phyloP scores from a whole-genome alignment of 768 basidiomycete species.

The Lactarius deliciosus region DNA sequence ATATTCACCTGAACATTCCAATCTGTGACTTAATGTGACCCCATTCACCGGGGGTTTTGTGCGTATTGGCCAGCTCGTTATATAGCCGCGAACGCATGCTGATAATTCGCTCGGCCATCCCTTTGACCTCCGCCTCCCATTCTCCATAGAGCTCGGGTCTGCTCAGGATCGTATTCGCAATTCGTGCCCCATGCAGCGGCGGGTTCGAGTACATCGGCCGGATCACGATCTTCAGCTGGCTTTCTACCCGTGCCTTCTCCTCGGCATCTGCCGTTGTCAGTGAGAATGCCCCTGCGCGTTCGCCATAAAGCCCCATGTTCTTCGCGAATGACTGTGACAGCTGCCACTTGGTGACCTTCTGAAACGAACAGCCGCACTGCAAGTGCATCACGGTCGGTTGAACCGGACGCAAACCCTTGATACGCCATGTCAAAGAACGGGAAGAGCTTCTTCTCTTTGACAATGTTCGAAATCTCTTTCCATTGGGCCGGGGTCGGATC shows the following conservation, averaged over 20 bases:
- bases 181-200: slow-evolving; percentile 83
- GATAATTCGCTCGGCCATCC: slow-evolving; percentile 95
- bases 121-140: slow-evolving; percentile 92
- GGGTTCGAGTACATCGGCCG: slow-evolving; percentile 99
- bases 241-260: slow-evolving; percentile 85
- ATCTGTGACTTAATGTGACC: slow-evolving; percentile 93
- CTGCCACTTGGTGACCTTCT: slow-evolving; percentile 85
- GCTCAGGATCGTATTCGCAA: slow-evolving; percentile 82
- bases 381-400: slow-evolving; percentile 87
- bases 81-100: slow-evolving; percentile 87
- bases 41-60: slow-evolving; percentile 94
- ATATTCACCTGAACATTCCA: slow-evolving; percentile 89
- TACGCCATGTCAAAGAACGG: slow-evolving; percentile 99
- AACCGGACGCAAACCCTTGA: slow-evolving; percentile 97
- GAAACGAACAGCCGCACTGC: slow-evolving; percentile 93
- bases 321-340: slow-evolving; percentile 97
- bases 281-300: slow-evolving; percentile 97
- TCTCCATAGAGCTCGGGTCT: slow-evolving; percentile 71
- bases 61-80: slow-evolving; percentile 67
- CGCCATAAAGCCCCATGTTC: slow-evolving; percentile 99
- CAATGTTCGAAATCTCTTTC: slow-evolving; percentile 82
- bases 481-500: slow-evolving; percentile 95
- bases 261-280: slow-evolving; percentile 65
- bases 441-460: slow-evolving; percentile 89
- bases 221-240: slow-evolving; percentile 92